Base-by-base conservation (phyloP, 345 rosid species). In the Citrus unshiu region DNA sequence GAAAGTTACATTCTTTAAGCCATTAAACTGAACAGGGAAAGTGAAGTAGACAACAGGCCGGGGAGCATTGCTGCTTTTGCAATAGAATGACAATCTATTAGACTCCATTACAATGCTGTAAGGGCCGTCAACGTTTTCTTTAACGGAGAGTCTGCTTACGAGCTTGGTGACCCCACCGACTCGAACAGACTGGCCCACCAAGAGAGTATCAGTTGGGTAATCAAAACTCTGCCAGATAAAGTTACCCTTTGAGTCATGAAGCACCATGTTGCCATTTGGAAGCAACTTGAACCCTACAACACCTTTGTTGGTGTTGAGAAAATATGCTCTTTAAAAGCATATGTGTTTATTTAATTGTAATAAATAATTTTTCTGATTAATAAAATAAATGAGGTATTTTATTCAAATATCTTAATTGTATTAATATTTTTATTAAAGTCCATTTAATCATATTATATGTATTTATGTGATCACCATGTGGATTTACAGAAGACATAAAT, bases 141-240 rank as follows among this genome's bases (percentile, higher is more conserved):
- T 60, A 4, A 27, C 75, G 0, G 90, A 88, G 27, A 74, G 76
- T 16, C 92, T 80, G 68, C 97, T 91, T 60, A 91, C 91, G 3
- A 92, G 90, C 78, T 82, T 89, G 35, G 81, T 78, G 1, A 64
- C 70, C 1, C 79, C 85, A 2, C 78, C 74, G 7, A 59, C 71
- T 46, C 64, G 22, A 29, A 83, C 83, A 19, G 87, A 86, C 75
- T 85, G 92, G 14, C 86, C 89, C 14, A 83, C 83, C 57, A 90
- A 81, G 61, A 90, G 87, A 19, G 87, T 84, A 73, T 92, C 87
- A 0, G 85, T 88, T 2, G 92, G 90, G 27, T 70, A 77, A 82
- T 88, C 87, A 74, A 90, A 92, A 67, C 90, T 89, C 54, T 89
- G 90, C 92, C 91, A 89, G 34, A 87, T 71, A 14, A 81, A 84